phyloP scores from a whole-genome alignment of 257 asterid genomes.

The Solanum pennellii region DNA sequence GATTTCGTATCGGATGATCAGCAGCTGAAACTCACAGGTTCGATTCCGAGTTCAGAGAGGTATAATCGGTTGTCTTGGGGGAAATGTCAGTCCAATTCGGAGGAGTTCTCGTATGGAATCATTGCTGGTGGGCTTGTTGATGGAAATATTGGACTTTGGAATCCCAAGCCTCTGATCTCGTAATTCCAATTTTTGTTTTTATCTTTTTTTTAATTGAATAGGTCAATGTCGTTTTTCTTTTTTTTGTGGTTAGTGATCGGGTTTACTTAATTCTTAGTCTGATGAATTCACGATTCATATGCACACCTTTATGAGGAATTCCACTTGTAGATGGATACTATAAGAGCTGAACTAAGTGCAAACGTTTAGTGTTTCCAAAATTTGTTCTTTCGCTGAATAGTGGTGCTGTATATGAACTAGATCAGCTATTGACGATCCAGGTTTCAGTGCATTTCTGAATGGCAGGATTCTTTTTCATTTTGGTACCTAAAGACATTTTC shows the following conservation, averaged over 20 bases:
- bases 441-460: background rate
- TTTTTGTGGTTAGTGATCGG: background rate
- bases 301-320: background rate
- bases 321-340: background rate
- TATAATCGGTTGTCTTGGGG: constrained; percentile 87
- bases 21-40: constrained; percentile 49
- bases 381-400: background rate
- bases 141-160: constrained; percentile 93
- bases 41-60: constrained; percentile 74
- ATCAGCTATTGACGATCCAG: background rate
- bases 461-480: background rate
- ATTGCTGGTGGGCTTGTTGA: constrained; percentile 97
- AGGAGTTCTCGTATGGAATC: constrained; percentile 64
- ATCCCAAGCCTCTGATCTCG: constrained; percentile 81
- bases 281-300: background rate
- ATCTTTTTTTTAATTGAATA: background rate
- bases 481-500: background rate
- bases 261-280: background rate
- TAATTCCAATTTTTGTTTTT: constrained; percentile 6
- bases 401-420: background rate
- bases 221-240: background rate
- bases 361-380: background rate
- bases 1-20: constrained; percentile 83
- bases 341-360: background rate
- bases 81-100: constrained; percentile 47